Percentiles rank a stretch among this genome's conserved stretches.
phyloP scores from a whole-genome alignment of 2,329 filamentous ascomycete species.

The Alternaria panax region DNA sequence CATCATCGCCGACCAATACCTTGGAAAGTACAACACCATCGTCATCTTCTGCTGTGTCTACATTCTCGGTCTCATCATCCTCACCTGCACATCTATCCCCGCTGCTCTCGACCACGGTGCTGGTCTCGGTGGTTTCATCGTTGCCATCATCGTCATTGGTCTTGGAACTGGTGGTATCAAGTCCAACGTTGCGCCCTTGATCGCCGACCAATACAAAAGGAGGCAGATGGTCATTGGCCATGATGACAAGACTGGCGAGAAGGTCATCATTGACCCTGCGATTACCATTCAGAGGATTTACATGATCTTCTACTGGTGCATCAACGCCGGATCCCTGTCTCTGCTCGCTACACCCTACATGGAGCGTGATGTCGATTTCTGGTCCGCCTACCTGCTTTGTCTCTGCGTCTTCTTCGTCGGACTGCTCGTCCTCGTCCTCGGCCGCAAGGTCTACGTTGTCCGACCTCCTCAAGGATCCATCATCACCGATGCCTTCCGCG shows the following conservation, averaged over 20 bases:
- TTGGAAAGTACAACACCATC: constrained; percentile 76
- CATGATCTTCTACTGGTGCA: constrained; percentile 74
- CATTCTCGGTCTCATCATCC: constrained; percentile 70
- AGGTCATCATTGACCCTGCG: constrained; percentile 56
- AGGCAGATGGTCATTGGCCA: constrained; percentile 52
- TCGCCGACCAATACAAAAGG: constrained; percentile 58
- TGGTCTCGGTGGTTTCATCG: constrained; percentile 69
- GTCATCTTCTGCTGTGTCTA: constrained; percentile 70
- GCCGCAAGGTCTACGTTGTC: constrained; percentile 49
- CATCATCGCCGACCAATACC: constrained; percentile 70
- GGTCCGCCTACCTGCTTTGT: constrained; percentile 71
- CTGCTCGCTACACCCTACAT: constrained; percentile 74
- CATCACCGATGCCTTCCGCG: constrained; percentile 61
- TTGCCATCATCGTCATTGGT: constrained; percentile 70
- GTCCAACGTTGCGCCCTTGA: constrained; percentile 70
- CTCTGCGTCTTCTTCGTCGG: constrained; percentile 72
- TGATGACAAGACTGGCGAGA: constrained; percentile 54
- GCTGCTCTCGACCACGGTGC: constrained; percentile 66
- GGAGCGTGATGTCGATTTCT: constrained; percentile 74
- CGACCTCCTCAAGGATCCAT: constrained; percentile 50
- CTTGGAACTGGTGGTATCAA: constrained; percentile 83
- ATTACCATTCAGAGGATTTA: constrained; percentile 59
- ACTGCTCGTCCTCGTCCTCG: constrained; percentile 59
- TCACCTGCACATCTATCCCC: constrained; percentile 71
- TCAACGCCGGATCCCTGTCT: constrained; percentile 75